Percentiles rank a stretch among this genome's conserved stretches.
Evolutionary conservation across 192 early-diverging fungal genomes (phyloP).

Genomic region (Podochytrium sp.): DNA sequence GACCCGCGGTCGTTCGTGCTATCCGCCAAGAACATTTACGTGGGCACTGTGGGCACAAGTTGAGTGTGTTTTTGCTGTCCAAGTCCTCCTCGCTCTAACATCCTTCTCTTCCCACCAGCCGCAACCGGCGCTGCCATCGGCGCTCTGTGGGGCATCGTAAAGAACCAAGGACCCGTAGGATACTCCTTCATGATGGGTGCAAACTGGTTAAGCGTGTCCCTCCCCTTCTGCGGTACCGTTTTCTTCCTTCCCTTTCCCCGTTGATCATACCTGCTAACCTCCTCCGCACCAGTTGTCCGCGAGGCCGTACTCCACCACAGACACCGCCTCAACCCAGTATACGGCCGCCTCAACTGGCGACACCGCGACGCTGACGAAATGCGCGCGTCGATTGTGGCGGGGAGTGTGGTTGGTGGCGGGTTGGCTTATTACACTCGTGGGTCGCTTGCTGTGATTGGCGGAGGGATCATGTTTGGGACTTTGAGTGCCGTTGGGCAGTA

Average conservation of each 20-base stretch:
- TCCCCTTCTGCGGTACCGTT: slow-evolving; percentile 48
- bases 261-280: neutral
- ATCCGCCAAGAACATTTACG: slow-evolving; percentile 13
- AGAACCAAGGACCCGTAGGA: slow-evolving; percentile 34
- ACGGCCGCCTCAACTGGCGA: slow-evolving; percentile 23
- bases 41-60: slow-evolving; percentile 8
- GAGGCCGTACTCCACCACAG: slow-evolving; percentile 42
- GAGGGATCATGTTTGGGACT: slow-evolving; percentile 40
- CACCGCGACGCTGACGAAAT: slow-evolving; percentile 46
- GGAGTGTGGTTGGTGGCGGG: slow-evolving; percentile 39
- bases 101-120: slow-evolving; percentile 5
- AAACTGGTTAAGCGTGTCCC: slow-evolving; percentile 45
- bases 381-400: slow-evolving; percentile 37
- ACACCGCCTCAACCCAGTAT: slow-evolving; percentile 23
- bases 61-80: neutral
- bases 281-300: slow-evolving; percentile 15
- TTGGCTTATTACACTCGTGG: slow-evolving; percentile 45
- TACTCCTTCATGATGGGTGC: slow-evolving; percentile 47
- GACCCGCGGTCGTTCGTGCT: neutral
- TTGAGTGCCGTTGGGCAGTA: slow-evolving; percentile 28
- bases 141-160: slow-evolving; percentile 1
- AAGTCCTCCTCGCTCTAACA: no score
- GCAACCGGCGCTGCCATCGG: slow-evolving; percentile 4
- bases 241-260: neutral
- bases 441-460: slow-evolving; percentile 36